Conservation (phyloP, 768 basidiomycete genomes). For the Cystoderma amianthinum region DNA sequence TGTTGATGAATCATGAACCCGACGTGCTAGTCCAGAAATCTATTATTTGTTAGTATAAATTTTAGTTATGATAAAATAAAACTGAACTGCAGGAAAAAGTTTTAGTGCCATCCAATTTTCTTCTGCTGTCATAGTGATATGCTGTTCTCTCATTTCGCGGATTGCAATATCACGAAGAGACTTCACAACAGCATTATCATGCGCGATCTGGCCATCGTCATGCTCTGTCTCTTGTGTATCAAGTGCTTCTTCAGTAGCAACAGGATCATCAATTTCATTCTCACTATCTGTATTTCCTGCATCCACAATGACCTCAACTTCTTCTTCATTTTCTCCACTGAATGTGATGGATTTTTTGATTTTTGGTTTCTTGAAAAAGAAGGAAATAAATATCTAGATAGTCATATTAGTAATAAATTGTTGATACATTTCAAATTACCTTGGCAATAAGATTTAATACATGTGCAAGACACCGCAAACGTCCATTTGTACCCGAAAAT, state of each 20-base stretch:
- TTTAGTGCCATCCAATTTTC: slow-evolving; percentile 9
- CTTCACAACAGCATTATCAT: slow-evolving; percentile 9
- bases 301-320: background rate
- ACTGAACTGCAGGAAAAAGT: slow-evolving; percentile 12
- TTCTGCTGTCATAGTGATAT: slow-evolving; percentile 2
- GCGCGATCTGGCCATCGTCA: slow-evolving; percentile 11
- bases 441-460: slow-evolving; percentile 19
- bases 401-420: slow-evolving; percentile 1
- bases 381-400: slow-evolving; percentile 13
- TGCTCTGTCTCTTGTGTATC: slow-evolving; percentile 1
- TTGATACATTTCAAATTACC: slow-evolving; percentile 6
- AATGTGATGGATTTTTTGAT: slow-evolving; percentile 7
- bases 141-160: background rate
- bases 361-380: slow-evolving; percentile 17
- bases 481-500: too few relatives aligned
- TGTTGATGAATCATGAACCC: slow-evolving; percentile 13
- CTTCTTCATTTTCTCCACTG: slow-evolving; percentile 4
- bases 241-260: slow-evolving; percentile 5
- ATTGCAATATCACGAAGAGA: slow-evolving; percentile 7
- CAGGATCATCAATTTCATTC: slow-evolving; percentile 7
- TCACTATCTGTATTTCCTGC: slow-evolving; percentile 5
- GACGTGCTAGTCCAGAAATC: slow-evolving; percentile 17
- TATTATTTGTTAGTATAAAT: slow-evolving; percentile 4
- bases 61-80: slow-evolving; percentile 1
- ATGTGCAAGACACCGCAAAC: too few relatives aligned